Percentiles rank a stretch among this genome's conserved stretches.
These are phyloP conservation scores for Kluyveromyces sp. DNA, from an alignment of 1,139 yeast genomes.

Conservation along the genomic window DNA sequence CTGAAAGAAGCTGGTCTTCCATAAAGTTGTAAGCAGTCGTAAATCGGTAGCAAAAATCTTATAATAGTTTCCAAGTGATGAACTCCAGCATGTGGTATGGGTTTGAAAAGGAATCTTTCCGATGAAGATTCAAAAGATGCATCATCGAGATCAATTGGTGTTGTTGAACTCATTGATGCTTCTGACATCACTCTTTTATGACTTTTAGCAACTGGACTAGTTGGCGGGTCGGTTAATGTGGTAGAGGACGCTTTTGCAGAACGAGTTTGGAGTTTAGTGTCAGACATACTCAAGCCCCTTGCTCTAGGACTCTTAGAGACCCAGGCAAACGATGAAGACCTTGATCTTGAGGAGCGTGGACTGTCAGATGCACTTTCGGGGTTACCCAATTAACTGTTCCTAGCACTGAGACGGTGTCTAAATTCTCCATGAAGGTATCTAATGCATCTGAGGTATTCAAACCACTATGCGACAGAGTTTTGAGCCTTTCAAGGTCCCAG, in stretches of 20 bases:
- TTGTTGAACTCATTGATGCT: conserved; percentile 4
- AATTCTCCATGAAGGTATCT: conserved; percentile 6
- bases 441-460: conserved; percentile 2
- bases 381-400: conserved; percentile 9
- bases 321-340: conserved; percentile 6
- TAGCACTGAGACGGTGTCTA: conserved; percentile 7
- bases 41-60: conserved; percentile 24
- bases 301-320: conserved; percentile 1
- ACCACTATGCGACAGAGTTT: conserved; percentile 1
- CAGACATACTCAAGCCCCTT: not conserved
- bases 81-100: conserved; percentile 26
- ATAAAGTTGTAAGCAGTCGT: conserved; percentile 22
- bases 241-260: not conserved
- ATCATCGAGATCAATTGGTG: not conserved
- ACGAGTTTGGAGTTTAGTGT: not conserved
- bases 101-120: conserved; percentile 22
- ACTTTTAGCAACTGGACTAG: not conserved
- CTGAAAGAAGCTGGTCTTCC: conserved; percentile 27
- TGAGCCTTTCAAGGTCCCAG: not conserved
- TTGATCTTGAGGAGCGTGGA: conserved; percentile 5
- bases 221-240: not conserved
- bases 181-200: conserved; percentile 6
- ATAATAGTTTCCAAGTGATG: conserved; percentile 24
- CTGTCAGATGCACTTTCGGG: not conserved
- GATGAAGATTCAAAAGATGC: conserved; percentile 3